These are phyloP conservation scores for Zasmidium cellare DNA, from an alignment of 2,329 filamentous ascomycete species.

Conservation along the genomic window DNA sequence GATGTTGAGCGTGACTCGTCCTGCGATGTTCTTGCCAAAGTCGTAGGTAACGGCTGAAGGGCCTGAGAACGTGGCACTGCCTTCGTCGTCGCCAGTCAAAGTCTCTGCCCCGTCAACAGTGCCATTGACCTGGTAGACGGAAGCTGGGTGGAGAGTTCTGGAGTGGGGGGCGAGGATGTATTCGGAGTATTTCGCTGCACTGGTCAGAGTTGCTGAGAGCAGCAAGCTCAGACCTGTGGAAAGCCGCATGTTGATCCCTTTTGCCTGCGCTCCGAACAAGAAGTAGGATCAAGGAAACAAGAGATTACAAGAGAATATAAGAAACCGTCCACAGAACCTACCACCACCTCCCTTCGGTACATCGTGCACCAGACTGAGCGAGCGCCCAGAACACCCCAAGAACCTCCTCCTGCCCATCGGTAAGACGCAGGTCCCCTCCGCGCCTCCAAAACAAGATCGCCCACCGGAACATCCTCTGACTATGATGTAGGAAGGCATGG, in stretches of 20 bases:
- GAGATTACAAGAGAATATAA: conserved; percentile 1
- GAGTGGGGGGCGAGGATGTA: conserved; percentile 46
- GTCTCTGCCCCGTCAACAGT: conserved; percentile 38
- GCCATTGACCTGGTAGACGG: conserved; percentile 43
- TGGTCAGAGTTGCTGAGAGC: conserved; percentile 5
- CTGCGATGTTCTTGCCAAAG: conserved; percentile 45
- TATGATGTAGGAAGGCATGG: too few relatives aligned
- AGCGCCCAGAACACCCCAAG: not conserved
- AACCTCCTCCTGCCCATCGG: not conserved
- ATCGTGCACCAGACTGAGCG: not conserved
- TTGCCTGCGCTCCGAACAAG: too few relatives aligned
- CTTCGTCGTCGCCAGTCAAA: conserved; percentile 31
- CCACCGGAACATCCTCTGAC: too few relatives aligned
- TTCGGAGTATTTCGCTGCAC: conserved; percentile 36
- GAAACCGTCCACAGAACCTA: not conserved
- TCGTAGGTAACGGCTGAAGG: conserved; percentile 43
- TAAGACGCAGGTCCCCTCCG: too few relatives aligned
- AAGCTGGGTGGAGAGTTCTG: conserved; percentile 36
- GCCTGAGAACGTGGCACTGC: conserved; percentile 37
- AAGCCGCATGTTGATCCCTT: too few relatives aligned
- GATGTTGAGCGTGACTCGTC: conserved; percentile 39
- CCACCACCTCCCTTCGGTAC: not conserved
- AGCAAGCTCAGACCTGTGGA: too few relatives aligned
- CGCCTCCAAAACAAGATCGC: too few relatives aligned
- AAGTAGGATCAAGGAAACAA: too few relatives aligned